Base-by-base conservation (phyloP, 257 asterid species). In the Capsicum rhomboideum region DNA sequence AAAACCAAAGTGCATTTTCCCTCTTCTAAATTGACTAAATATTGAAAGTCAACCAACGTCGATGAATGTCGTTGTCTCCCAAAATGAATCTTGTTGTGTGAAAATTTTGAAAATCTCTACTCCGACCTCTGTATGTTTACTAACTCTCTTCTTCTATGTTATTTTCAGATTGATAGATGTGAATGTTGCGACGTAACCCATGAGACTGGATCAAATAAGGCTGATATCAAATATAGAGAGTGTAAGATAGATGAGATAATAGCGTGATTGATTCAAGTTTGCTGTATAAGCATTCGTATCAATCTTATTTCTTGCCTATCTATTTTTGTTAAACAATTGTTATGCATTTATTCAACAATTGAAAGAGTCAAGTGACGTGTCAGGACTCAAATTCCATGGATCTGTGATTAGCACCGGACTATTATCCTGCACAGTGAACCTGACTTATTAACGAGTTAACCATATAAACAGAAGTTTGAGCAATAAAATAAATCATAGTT, bases 111-210 rank as follows among this genome's bases (percentile, higher is more conserved):
- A 20, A n/a, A 9, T 44, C 20, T n/a, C 58, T 20, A 5, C 20
- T 18, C 10, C 21, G 6, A 10, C 37, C 26, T 79, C 8, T 52
- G 18, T 17, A 79, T 11, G 34, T 77, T 79, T 54, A 18, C n/a
- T 55, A 17, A 56, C 42, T 79, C 2, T 6, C 0, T 54, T 69
- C 17, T 46, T 46, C 0, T 28, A 40, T n/a, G 40, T 42, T 18
- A 2, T 16, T 61, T 42, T 50, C 89, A 88, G 86, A 81, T 81
- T 8, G 81, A 67, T 23, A 88, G 88, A 83, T 78, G 87, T 23
- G 91, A 88, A 66, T 85, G 91, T 40, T 88, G 88, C 23, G 91
- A 88, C 18, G 12, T 28, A 23, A 71, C 86, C 2, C 78, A 77
- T 50, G 26, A 40, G 8, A 59, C 26, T 20, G 84, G 63, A 17